A percentile compares a stretch with the other conserved stretches of the same genome.
phyloP scores from a whole-genome alignment of 208 protist species.

The Balamuthia mandrillaris region DNA sequence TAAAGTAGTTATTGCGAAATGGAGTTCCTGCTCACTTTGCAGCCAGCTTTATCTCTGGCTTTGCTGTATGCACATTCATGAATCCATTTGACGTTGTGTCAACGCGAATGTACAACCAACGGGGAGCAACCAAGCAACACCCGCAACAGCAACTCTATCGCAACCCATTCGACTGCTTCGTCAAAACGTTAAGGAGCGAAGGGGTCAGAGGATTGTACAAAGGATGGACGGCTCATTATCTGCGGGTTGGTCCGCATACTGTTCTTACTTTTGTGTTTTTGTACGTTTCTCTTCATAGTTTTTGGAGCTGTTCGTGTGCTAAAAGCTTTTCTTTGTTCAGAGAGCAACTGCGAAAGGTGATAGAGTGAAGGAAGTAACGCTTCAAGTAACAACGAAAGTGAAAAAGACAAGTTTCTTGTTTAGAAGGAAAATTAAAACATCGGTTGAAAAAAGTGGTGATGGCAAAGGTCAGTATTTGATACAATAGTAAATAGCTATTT shows the following conservation, averaged over 20 bases:
- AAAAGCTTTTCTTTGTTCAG: too few species aligned
- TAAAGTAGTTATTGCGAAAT: neutral
- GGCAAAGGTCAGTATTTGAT: too few species aligned
- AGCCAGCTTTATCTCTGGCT: conserved; percentile 16
- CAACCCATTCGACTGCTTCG: neutral
- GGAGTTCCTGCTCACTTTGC: conserved; percentile 30
- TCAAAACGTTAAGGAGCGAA: neutral
- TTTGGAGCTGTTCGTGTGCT: too few species aligned
- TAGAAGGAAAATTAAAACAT: too few species aligned
- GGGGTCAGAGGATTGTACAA: neutral
- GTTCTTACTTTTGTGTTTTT: too few species aligned
- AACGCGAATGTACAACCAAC: conserved; percentile 57
- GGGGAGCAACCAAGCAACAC: neutral
- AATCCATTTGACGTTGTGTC: conserved; percentile 59
- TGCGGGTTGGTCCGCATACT: neutral
- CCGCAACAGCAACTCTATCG: neutral
- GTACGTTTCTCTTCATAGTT: too few species aligned
- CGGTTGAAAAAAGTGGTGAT: too few species aligned
- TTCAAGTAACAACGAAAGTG: too few species aligned
- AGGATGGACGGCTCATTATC: neutral
- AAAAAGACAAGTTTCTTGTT: too few species aligned
- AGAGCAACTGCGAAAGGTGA: too few species aligned
- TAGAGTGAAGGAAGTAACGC: too few species aligned
- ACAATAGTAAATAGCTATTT: too few species aligned
- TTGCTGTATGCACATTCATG: conserved; percentile 36